These are phyloP conservation scores for Dactylonectria estremocensis DNA, from an alignment of 2,329 filamentous ascomycete genomes.

Conservation along the genomic window DNA sequence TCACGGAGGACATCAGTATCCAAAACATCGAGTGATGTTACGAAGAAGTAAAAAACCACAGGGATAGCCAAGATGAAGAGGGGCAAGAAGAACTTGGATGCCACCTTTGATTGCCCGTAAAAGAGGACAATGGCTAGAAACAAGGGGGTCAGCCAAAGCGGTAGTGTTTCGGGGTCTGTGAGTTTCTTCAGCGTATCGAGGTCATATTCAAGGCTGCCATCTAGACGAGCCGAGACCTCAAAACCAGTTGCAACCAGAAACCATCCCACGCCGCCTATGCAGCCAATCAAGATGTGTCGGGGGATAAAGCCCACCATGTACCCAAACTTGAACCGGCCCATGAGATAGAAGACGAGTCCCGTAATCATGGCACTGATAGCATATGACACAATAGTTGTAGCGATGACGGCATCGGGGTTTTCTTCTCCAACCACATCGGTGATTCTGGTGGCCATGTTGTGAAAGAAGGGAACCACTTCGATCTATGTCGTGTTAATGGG, in stretches of 20 bases:
- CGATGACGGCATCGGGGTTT: slow-evolving; percentile 87
- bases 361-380: slow-evolving; percentile 92
- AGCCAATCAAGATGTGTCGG: slow-evolving; percentile 94
- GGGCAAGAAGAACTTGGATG: slow-evolving; percentile 89
- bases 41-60: slow-evolving; percentile 83
- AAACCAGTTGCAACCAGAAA: slow-evolving; percentile 93
- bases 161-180: slow-evolving; percentile 79
- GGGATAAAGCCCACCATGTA: slow-evolving; percentile 98
- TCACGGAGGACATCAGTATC: slow-evolving; percentile 77
- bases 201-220: slow-evolving; percentile 88
- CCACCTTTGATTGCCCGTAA: slow-evolving; percentile 80
- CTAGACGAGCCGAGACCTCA: slow-evolving; percentile 91
- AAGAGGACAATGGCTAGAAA: slow-evolving; percentile 83
- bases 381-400: slow-evolving; percentile 94
- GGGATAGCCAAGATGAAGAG: slow-evolving; percentile 88
- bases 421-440: slow-evolving; percentile 83
- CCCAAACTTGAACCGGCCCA: slow-evolving; percentile 89
- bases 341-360: slow-evolving; percentile 90
- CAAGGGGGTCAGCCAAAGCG: slow-evolving; percentile 88
- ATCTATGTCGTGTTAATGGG: slow-evolving; percentile 68
- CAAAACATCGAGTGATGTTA: slow-evolving; percentile 78
- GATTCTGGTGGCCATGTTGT: slow-evolving; percentile 96
- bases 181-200: slow-evolving; percentile 82
- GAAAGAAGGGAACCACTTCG: slow-evolving; percentile 98
- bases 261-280: slow-evolving; percentile 96